Evolutionary conservation across 75 land plant genomes (phyloP).

Genomic region (Picea sitchensis): DNA sequence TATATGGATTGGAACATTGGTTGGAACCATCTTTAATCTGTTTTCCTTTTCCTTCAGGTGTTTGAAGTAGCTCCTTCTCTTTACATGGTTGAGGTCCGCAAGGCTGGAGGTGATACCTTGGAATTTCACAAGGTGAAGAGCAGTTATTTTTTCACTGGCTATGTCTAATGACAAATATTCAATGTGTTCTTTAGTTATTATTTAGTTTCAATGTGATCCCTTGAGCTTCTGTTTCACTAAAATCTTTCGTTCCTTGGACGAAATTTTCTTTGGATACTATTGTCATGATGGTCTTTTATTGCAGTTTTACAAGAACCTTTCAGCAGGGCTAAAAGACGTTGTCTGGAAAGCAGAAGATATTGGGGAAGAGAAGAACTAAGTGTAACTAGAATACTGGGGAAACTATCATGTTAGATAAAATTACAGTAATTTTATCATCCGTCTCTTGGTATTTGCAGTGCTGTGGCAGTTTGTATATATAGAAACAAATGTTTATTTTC

Average conservation of each 20-base stretch:
- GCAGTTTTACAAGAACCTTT: conserved; percentile 73
- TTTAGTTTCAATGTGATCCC: not conserved
- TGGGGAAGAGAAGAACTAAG: conserved; percentile 9
- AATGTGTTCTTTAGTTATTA: not conserved
- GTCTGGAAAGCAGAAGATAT: conserved; percentile 47
- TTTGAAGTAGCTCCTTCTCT: conserved; percentile 92
- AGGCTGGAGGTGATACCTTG: conserved; percentile 86
- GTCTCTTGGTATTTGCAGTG: not conserved
- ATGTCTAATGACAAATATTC: conserved; percentile 18
- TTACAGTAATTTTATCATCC: not conserved
- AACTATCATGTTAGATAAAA: not conserved
- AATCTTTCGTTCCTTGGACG: not conserved
- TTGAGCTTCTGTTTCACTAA: not conserved
- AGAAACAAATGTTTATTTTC: not conserved
- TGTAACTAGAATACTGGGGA: not conserved
- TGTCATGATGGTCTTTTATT: not conserved
- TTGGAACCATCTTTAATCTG: not conserved
- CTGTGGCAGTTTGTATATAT: not conserved
- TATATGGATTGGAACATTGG: not conserved
- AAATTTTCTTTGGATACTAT: not conserved
- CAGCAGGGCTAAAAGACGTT: conserved; percentile 72
- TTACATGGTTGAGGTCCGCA: conserved; percentile 90
- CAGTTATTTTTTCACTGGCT: conserved; percentile 22
- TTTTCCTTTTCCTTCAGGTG: conserved; percentile 36
- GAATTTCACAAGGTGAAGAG: conserved; percentile 79